Percentiles rank a stretch among this genome's conserved stretches.
Evolutionary conservation across 805 yeast genomes (phyloP).

Genomic region (Sugiyamaella lignohabitans): DNA sequence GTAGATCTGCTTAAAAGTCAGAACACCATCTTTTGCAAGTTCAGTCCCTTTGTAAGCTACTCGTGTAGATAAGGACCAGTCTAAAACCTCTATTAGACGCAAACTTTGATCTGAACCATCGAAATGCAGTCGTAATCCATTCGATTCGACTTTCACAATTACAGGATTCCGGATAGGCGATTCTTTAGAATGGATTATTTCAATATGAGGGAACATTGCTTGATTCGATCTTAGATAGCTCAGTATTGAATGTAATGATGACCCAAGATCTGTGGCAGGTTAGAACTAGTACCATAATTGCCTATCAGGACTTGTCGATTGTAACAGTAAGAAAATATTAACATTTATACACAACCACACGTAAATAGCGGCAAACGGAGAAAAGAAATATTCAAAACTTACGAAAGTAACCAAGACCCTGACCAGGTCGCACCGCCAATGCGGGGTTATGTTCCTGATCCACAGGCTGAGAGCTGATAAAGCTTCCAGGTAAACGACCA

Average conservation of each 20-base stretch:
- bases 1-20: slow-evolving; percentile 41
- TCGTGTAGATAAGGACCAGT: slow-evolving; percentile 16
- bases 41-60: slow-evolving; percentile 22
- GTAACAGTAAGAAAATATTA: too few relatives aligned
- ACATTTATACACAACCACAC: too few relatives aligned
- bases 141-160: slow-evolving; percentile 15
- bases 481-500: background rate
- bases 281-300: background rate
- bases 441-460: background rate
- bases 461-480: background rate
- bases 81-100: slow-evolving; percentile 22
- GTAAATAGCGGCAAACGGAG: too few relatives aligned
- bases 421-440: slow-evolving; percentile 7
- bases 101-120: slow-evolving; percentile 21
- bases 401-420: slow-evolving; percentile 6
- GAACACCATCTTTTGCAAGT: slow-evolving; percentile 12
- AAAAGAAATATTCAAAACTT: too few relatives aligned
- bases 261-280: slow-evolving; percentile 18
- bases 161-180: slow-evolving; percentile 14
- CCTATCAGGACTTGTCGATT: too few relatives aligned
- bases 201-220: slow-evolving; percentile 16
- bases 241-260: slow-evolving; percentile 15
- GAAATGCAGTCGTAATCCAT: slow-evolving; percentile 24
- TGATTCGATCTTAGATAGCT: slow-evolving; percentile 13
- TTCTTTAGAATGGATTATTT: slow-evolving; percentile 17